Base-by-base conservation (phyloP, 805 yeast species). In the Hanseniaspora valbyensis region DNA sequence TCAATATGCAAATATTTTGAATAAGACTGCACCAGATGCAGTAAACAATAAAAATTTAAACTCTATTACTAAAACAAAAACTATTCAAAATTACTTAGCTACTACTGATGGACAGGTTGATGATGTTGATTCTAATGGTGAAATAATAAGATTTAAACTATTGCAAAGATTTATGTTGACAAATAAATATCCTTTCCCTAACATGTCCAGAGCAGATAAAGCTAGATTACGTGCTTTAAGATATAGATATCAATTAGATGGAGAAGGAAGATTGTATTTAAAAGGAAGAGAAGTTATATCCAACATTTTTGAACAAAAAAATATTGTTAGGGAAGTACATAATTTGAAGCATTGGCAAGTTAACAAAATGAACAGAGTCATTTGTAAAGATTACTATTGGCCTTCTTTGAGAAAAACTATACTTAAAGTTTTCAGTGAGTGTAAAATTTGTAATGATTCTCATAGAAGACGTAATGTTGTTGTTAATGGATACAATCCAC, bases 321-420 rank as follows among this genome's bases (percentile, higher is more conserved):
- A 78, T 55, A 79, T 90, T 28, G 85, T 89, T 30, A 72, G 77
- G 8, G 82, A 80, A 40, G 67, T 78, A 19, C 98, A 90, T 62
- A 61, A 73, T 55, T 64, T 73, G 19, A 76, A 73, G 41, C 98
- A 90, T 61, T 81, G 81, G 12, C 97, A 97, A 10, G 87, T 90
- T 55, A 90, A 90, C 66, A 85, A 81, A 59, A 81, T 95, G 1
- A 88, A 96, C 0, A 69, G 90, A 0, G 67, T 75, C 16, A 76
- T 92, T 16, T 76, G 89, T 1, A 92, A 83, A 54, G 75, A 76
- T 57, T 90, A 83, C 58, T 95, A 87, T 63, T 90, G 97, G 96
- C 77, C 87, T 1, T 76, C 95, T 46, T 83, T 90, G 55, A 89
- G 92, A 65, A 87, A 78, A 52, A 86, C 95, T 0, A 96, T 85